Percentiles rank a stretch among this genome's conserved stretches.
These are phyloP conservation scores for Zasmidium cellare DNA, from an alignment of 2,329 filamentous ascomycete species.

Conservation along the genomic window DNA sequence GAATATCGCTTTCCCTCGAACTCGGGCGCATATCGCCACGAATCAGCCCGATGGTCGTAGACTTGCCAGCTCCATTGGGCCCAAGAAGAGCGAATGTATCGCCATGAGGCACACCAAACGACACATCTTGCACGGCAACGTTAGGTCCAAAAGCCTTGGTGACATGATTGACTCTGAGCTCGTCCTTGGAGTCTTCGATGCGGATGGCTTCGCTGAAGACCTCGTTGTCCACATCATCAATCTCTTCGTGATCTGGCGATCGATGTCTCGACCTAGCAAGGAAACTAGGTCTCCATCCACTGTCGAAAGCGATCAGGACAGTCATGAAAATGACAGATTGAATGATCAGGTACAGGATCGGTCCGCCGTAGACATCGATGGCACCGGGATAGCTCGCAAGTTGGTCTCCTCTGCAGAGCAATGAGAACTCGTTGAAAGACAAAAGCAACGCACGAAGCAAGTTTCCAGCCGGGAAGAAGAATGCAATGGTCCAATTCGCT, in stretches of 20 bases:
- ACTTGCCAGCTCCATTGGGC: slow-evolving; percentile 89
- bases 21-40: slow-evolving; percentile 81
- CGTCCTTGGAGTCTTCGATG: slow-evolving; percentile 63
- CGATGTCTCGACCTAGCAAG: slow-evolving; percentile 51
- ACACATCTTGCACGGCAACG: slow-evolving; percentile 79
- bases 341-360: slow-evolving; percentile 77
- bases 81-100: slow-evolving; percentile 88
- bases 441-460: slow-evolving; percentile 73
- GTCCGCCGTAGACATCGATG: slow-evolving; percentile 75
- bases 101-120: slow-evolving; percentile 75
- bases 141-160: slow-evolving; percentile 77
- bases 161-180: slow-evolving; percentile 75
- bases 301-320: slow-evolving; percentile 77
- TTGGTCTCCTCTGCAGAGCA: slow-evolving; percentile 66
- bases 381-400: slow-evolving; percentile 68
- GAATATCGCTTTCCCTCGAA: slow-evolving; percentile 70
- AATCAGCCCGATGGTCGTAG: slow-evolving; percentile 84
- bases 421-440: slow-evolving; percentile 78
- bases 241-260: slow-evolving; percentile 42
- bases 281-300: slow-evolving; percentile 63
- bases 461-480: slow-evolving; percentile 75
- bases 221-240: slow-evolving; percentile 53
- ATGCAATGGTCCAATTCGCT: slow-evolving; percentile 73
- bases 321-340: slow-evolving; percentile 72
- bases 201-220: slow-evolving; percentile 65